Conservation (phyloP, 2,329 filamentous ascomycete species). For the Phialophora tarda region DNA sequence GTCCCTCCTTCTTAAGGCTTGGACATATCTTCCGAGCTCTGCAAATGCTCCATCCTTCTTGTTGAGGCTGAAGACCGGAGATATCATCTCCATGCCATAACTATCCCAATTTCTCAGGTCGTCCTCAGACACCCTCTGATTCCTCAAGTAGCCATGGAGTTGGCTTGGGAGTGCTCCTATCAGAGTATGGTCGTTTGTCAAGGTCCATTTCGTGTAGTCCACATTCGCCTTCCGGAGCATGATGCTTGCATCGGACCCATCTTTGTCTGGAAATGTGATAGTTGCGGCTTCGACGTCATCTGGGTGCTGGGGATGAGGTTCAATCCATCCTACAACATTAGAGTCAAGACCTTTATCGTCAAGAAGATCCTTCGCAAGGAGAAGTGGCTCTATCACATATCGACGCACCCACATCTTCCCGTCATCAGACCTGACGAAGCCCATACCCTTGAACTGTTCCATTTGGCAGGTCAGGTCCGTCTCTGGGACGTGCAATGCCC, state of each 20-base stretch:
- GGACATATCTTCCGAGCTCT: constrained; percentile 25
- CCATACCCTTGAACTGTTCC: constrained; percentile 17
- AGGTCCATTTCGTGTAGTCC: constrained; percentile 34
- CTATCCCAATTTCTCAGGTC: constrained; percentile 28
- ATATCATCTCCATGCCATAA: constrained; percentile 30
- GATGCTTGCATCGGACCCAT: constrained; percentile 17
- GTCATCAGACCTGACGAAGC: neutral
- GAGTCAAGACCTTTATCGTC: constrained; percentile 9
- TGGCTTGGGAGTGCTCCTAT: constrained; percentile 28
- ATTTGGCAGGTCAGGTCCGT: constrained; percentile 17
- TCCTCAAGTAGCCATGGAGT: constrained; percentile 14
- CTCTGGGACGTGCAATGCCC: constrained; percentile 31
- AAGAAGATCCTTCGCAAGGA: constrained; percentile 27
- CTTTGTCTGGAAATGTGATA: neutral
- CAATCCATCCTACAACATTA: constrained; percentile 30
- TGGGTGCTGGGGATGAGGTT: neutral
- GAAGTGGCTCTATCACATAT: constrained; percentile 34
- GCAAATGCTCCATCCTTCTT: constrained; percentile 21
- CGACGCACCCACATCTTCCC: constrained; percentile 25
- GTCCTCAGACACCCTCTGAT: neutral
- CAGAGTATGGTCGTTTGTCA: constrained; percentile 36
- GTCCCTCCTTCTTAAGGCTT: constrained; percentile 13
- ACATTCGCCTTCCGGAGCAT: constrained; percentile 25
- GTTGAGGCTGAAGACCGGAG: constrained; percentile 25
- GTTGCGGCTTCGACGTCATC: neutral